Evolutionary conservation across 1,139 yeast genomes (phyloP), one percentile per base, ranked within the genome.

Genomic region (Hanseniaspora gamundiae): DNA sequence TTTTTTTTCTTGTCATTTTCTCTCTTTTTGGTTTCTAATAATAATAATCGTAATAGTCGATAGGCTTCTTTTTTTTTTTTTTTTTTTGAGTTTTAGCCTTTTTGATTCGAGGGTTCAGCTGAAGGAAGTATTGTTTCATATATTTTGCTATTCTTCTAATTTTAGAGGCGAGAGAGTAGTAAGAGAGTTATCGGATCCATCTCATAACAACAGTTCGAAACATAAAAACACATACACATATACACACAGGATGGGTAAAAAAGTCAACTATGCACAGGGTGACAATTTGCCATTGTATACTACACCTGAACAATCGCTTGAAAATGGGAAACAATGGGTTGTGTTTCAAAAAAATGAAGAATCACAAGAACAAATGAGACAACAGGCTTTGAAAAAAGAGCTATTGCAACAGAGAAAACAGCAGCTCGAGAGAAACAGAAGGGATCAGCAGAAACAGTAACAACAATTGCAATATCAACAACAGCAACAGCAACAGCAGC

Each of bases 241-340:
- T 8, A 8, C 11, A 14, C 21, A 20, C 2, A 24, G 14, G 3
- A 44, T 44, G 47, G 36, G 39, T 11, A 59, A 51, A 46, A 59
- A 59, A 45, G 45, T 61, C 10, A 55, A 56, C 28, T 60, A 61
- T 42, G 55, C 61, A 6, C 59, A 57, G 8, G 64, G 64, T 6
- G 65, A 61, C 49, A 62, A 61, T 41, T 42, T 60, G 28, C 52
- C 50, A 29, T 47, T 60, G 22, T 58, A 56, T 47, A 61, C 64
- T 1, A 61, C 65, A 1, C 65, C 65, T 17, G 58, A 59, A 43
- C 63, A 61, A 44, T 61, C 64, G 2, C 48, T 61, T 54, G 54
- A 56, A 38, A 58, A 58, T 19, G 53, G 55, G 9, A 51, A 50
- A 41, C 51, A 58, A 33, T 45, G 50, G 33, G 48, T 47, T 26